phyloP scores from a whole-genome alignment of 108 stramenopile species.

The Discostella stelligeroides region DNA sequence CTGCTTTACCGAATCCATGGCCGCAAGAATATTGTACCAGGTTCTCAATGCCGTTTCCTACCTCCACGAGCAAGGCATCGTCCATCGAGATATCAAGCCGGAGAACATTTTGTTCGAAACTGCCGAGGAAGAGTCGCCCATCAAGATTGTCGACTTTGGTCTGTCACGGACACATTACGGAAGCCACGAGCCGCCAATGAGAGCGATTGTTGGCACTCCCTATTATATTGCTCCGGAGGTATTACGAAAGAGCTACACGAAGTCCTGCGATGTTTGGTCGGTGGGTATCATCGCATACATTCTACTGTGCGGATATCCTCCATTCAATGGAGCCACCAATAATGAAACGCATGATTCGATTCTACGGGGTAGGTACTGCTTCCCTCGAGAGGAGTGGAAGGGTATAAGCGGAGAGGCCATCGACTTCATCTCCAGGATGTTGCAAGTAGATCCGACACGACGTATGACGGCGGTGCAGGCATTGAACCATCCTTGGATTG shows the following conservation, averaged over 20 bases:
- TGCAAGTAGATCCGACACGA: constrained; percentile 44
- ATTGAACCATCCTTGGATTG: constrained; percentile 51
- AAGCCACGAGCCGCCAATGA: constrained; percentile 34
- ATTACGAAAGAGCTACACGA: constrained; percentile 50
- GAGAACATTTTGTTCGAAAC: constrained; percentile 79
- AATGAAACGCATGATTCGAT: constrained; percentile 21
- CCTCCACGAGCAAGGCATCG: constrained; percentile 60
- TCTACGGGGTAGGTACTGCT: constrained; percentile 22
- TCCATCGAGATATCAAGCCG: constrained; percentile 82
- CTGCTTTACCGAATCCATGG: constrained; percentile 59
- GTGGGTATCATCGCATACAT: constrained; percentile 81
- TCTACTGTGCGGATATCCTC: constrained; percentile 72
- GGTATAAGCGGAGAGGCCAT: constrained; percentile 43
- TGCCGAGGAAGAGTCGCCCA: constrained; percentile 34
- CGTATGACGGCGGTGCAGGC: constrained; percentile 55
- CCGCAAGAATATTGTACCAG: constrained; percentile 51
- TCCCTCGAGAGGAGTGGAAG: constrained; percentile 53
- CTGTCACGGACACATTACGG: constrained; percentile 37
- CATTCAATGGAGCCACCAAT: constrained; percentile 49
- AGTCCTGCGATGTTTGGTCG: constrained; percentile 76
- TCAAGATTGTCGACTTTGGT: constrained; percentile 86
- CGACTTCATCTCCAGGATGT: constrained; percentile 44
- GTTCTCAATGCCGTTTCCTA: constrained; percentile 70
- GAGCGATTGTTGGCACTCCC: constrained; percentile 54
- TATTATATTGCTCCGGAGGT: constrained; percentile 72